phyloP scores from a whole-genome alignment of 345 rosid genomes.

The Lepidium didymum region DNA sequence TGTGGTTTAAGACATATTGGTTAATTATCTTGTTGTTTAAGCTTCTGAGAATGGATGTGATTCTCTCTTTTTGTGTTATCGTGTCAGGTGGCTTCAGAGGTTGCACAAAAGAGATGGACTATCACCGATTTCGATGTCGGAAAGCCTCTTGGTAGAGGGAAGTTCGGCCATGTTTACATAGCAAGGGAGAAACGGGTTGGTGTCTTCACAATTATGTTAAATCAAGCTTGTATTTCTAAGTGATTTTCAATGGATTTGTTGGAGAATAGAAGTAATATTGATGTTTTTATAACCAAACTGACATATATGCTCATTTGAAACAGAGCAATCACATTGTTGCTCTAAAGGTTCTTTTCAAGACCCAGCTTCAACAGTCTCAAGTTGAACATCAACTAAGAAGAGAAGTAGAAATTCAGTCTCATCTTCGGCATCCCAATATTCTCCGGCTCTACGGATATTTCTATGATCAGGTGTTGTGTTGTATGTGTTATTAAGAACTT shows the following conservation, averaged over 20 bases:
- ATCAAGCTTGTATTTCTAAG: neutral
- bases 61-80: neutral
- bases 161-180: slow-evolving; percentile 87
- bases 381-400: slow-evolving; percentile 90
- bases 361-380: slow-evolving; percentile 90
- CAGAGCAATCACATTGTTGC: slow-evolving; percentile 96
- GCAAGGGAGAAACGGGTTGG: slow-evolving; percentile 79
- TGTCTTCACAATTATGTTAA: neutral
- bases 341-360: slow-evolving; percentile 80
- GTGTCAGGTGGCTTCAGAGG: slow-evolving; percentile 47
- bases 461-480: slow-evolving; percentile 74
- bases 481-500: neutral
- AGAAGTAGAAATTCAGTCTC: slow-evolving; percentile 94
- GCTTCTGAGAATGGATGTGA: neutral
- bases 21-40: neutral
- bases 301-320: neutral
- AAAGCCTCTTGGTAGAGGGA: slow-evolving; percentile 90
- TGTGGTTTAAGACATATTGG: neutral
- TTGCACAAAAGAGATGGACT: slow-evolving; percentile 68
- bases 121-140: slow-evolving; percentile 77
- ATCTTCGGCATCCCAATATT: slow-evolving; percentile 84
- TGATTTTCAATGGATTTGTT: neutral
- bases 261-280: too few relatives aligned
- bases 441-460: slow-evolving; percentile 87
- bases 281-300: neutral